Conservation (phyloP, 2,329 filamentous ascomycete genomes). For the Epichloe aotearoae region DNA sequence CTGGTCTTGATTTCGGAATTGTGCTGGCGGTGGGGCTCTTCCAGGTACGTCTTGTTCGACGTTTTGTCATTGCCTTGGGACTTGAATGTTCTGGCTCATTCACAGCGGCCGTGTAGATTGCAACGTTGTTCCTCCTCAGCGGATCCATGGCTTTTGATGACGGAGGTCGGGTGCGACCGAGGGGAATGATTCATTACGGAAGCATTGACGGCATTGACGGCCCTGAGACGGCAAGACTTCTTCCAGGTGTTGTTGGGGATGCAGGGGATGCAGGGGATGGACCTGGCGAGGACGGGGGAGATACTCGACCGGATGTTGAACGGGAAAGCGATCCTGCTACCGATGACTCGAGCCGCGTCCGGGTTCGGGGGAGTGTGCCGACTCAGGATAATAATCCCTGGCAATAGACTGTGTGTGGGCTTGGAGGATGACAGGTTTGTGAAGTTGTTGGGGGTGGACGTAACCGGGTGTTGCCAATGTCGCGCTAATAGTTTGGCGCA, state of each 20-base stretch:
- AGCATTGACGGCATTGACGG: neutral
- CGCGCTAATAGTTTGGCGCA: no score
- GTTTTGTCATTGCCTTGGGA: neutral
- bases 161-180: neutral
- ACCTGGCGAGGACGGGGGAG: neutral
- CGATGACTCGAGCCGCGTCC: neutral
- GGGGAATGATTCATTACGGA: neutral
- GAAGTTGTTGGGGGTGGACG: no score
- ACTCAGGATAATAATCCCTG: neutral
- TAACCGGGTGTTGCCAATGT: no score
- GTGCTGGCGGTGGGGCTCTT: constrained; percentile 34
- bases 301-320: neutral
- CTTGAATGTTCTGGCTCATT: neutral
- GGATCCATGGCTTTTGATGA: neutral
- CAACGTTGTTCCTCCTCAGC: neutral
- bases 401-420: neutral
- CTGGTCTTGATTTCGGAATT: constrained; percentile 33
- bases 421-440: neutral
- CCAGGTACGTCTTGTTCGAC: constrained; percentile 22
- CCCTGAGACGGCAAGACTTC: neutral
- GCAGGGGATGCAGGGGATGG: neutral
- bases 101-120: neutral
- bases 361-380: neutral
- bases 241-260: constrained; percentile 1
- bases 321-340: neutral